phyloP scores from a whole-genome alignment of 768 basidiomycete genomes.

The Dentipellis sp. region DNA sequence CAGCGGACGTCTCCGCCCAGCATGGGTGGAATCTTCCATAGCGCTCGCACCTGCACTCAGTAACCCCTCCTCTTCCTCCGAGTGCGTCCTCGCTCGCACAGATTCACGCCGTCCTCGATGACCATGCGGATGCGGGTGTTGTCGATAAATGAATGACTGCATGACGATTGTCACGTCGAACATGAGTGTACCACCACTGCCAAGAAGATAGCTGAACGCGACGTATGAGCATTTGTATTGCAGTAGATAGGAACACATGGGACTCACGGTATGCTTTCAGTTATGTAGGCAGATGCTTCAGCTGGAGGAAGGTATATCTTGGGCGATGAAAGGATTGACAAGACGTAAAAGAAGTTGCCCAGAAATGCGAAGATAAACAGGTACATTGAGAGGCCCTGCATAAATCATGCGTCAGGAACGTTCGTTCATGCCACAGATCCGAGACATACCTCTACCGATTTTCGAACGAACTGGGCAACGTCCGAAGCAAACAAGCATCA shows the following conservation, averaged over 20 bases:
- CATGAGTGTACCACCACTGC: constrained; percentile 85
- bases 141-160: constrained; percentile 75
- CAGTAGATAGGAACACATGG: neutral
- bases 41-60: constrained; percentile 3
- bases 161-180: constrained; percentile 90
- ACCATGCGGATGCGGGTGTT: constrained; percentile 26
- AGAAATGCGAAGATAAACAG: constrained; percentile 91
- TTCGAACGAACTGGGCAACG: constrained; percentile 58
- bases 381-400: constrained; percentile 83
- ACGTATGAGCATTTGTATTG: neutral
- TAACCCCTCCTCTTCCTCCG: constrained; percentile 20
- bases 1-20: constrained; percentile 11
- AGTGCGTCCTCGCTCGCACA: constrained; percentile 14
- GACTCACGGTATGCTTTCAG: constrained; percentile 80
- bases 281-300: constrained; percentile 55
- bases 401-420: neutral
- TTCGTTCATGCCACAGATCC: neutral
- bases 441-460: constrained; percentile 73
- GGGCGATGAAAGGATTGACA: constrained; percentile 80
- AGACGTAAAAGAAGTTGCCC: constrained; percentile 89
- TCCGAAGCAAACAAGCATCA: neutral
- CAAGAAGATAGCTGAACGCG: constrained; percentile 70
- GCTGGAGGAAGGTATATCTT: constrained; percentile 46
- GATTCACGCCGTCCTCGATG: constrained; percentile 6
- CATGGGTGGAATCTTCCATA: constrained; percentile 10